phyloP scores from a whole-genome alignment of 73 alveolate species.

The Halteria grandinella region DNA sequence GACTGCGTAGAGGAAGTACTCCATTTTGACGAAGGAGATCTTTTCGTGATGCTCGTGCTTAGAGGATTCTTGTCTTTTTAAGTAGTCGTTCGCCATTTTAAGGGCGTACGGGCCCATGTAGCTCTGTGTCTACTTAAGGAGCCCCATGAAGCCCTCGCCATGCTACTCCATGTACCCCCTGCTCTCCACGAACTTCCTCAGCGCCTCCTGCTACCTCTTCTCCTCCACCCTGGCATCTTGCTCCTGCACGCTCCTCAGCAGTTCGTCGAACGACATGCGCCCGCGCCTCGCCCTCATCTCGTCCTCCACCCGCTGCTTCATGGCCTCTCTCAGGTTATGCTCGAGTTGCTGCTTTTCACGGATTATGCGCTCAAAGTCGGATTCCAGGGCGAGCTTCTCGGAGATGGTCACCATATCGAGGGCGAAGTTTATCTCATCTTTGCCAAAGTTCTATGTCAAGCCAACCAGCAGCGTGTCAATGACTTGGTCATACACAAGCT shows the following conservation, averaged over 20 bases:
- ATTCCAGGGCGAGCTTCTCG: constrained; percentile 43
- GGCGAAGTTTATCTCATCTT: constrained; percentile 43
- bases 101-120: constrained; percentile 44
- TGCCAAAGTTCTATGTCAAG: constrained; percentile 26
- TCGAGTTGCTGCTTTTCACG: constrained; percentile 40
- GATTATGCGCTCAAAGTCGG: constrained; percentile 38
- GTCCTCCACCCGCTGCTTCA: background rate
- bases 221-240: background rate
- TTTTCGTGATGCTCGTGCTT: constrained; percentile 40
- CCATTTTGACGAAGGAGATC: constrained; percentile 65
- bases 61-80: constrained; percentile 4
- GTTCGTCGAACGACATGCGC: constrained; percentile 18
- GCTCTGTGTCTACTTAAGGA: constrained; percentile 4
- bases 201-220: background rate
- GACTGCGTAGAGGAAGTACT: constrained; percentile 52
- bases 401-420: constrained; percentile 27
- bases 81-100: constrained; percentile 35
- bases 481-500: constrained; percentile 18
- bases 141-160: constrained; percentile 22
- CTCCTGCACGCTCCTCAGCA: background rate
- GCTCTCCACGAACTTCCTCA: constrained; percentile 38
- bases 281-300: constrained; percentile 16
- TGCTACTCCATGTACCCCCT: constrained; percentile 24
- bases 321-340: background rate
- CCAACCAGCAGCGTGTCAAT: constrained; percentile 12